Percentiles rank a stretch among this genome's conserved stretches.
Evolutionary conservation across 306 rosid species (phyloP).

Genomic region (Cucurbita maxima): DNA sequence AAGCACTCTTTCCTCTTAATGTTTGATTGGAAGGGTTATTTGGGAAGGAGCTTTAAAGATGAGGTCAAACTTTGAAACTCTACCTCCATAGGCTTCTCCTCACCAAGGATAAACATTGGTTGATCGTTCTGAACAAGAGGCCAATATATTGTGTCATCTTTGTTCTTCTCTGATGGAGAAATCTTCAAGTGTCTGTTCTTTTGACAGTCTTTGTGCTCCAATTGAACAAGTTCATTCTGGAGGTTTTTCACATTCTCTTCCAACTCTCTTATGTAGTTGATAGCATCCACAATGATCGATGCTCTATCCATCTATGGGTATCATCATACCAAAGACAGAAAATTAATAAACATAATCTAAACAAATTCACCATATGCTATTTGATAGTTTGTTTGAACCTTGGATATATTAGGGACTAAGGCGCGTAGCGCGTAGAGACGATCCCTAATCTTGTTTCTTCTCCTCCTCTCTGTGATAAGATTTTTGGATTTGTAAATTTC

Average conservation of each 20-base stretch:
- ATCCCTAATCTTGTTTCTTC: constrained; percentile 48
- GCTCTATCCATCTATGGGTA: constrained; percentile 60
- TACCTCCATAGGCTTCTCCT: constrained; percentile 26
- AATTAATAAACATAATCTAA: background rate
- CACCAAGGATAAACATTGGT: constrained; percentile 13
- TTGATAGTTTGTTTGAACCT: constrained; percentile 26
- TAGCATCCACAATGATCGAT: constrained; percentile 53
- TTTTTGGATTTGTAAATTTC: constrained; percentile 42
- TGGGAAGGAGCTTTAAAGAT: background rate
- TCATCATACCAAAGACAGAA: constrained; percentile 1
- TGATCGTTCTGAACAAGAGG: constrained; percentile 15
- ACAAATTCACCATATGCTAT: background rate
- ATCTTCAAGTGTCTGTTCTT: constrained; percentile 13
- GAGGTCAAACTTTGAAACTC: background rate
- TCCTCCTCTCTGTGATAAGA: constrained; percentile 65
- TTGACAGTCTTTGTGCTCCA: constrained; percentile 31
- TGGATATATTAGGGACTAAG: constrained; percentile 71
- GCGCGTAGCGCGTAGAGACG: constrained; percentile 47
- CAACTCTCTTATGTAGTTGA: constrained; percentile 53
- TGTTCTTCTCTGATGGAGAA: constrained; percentile 4
- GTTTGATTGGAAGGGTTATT: background rate
- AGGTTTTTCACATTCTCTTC: constrained; percentile 29
- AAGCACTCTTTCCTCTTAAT: background rate
- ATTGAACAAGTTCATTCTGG: constrained; percentile 25
- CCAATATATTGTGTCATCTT: constrained; percentile 9